A percentile compares a stretch with the other conserved stretches of the same genome.
These are phyloP conservation scores for Ustilago curta DNA, from an alignment of 1,284 basidiomycete species.

Conservation along the genomic window DNA sequence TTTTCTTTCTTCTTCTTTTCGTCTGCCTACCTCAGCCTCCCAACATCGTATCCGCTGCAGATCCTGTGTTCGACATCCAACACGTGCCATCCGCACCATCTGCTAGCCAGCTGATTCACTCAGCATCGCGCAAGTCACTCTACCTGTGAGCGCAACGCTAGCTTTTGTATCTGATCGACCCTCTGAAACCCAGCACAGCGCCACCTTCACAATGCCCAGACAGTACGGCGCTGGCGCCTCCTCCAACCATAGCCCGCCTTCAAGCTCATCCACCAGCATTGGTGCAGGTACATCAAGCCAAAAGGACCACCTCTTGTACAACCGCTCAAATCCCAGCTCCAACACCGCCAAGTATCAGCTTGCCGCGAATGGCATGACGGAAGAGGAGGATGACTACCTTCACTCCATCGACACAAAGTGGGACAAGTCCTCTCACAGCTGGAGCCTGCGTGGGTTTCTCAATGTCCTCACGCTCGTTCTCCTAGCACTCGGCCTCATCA, in stretches of 20 bases:
- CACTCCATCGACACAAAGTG: slow-evolving; percentile 53
- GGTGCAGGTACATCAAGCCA: slow-evolving; percentile 19
- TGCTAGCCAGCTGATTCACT: not conserved
- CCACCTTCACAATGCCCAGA: slow-evolving; percentile 14
- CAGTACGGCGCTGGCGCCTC: slow-evolving; percentile 29
- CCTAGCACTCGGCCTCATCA: slow-evolving; percentile 56
- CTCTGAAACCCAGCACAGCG: not conserved
- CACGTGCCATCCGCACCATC: not conserved
- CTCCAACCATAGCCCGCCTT: slow-evolving; percentile 29
- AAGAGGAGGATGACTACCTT: slow-evolving; percentile 64
- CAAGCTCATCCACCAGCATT: slow-evolving; percentile 39
- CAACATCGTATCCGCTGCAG: too few relatives aligned
- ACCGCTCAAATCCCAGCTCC: slow-evolving; percentile 10
- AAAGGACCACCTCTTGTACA: slow-evolving; percentile 19
- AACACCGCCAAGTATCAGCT: slow-evolving; percentile 30
- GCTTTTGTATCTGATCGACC: not conserved
- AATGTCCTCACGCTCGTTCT: slow-evolving; percentile 60
- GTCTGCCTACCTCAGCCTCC: too few relatives aligned
- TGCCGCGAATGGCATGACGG: slow-evolving; percentile 18
- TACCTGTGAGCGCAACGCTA: not conserved
- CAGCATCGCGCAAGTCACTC: not conserved
- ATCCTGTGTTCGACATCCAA: too few relatives aligned
- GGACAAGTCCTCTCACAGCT: slow-evolving; percentile 51
- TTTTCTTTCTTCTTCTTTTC: too few relatives aligned
- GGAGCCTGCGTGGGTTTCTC: slow-evolving; percentile 56